Percentiles rank a stretch among this genome's conserved stretches.
phyloP scores from a whole-genome alignment of 179 eudicot genomes.

The Silene coronaria region DNA sequence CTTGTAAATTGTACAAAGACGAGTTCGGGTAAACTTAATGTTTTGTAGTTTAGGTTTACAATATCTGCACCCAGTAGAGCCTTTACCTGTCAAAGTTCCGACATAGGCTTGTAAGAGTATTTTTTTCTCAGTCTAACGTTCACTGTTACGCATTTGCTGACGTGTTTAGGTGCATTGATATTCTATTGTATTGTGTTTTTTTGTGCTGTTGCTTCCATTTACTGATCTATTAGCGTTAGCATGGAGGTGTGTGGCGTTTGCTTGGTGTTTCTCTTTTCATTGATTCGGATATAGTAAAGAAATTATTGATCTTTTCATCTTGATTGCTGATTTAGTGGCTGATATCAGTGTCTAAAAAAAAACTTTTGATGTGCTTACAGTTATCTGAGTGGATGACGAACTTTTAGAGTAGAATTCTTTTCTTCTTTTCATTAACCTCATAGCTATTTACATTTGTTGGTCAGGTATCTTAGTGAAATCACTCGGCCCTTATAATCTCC shows the following conservation, averaged over 20 bases:
- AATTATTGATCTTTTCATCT: too few species aligned
- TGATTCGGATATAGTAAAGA: too few species aligned
- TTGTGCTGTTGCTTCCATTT: too few species aligned
- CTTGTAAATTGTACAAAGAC: not conserved
- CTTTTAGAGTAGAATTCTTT: not conserved
- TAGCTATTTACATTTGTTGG: slow-evolving; percentile 9
- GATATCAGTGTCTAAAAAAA: not conserved
- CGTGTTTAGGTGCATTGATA: not conserved
- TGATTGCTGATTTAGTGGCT: not conserved
- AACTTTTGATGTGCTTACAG: not conserved
- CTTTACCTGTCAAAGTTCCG: not conserved
- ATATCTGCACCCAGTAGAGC: not conserved
- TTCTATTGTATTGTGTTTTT: not conserved
- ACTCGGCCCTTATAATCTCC: slow-evolving; percentile 26
- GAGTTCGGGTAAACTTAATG: not conserved
- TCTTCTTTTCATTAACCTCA: not conserved
- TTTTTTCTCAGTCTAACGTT: not conserved
- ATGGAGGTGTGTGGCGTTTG: not conserved
- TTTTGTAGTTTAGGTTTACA: not conserved
- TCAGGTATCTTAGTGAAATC: slow-evolving; percentile 25
- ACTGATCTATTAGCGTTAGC: not conserved
- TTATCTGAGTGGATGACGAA: not conserved
- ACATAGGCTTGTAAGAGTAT: not conserved
- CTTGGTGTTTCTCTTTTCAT: not conserved
- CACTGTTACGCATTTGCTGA: not conserved